Percentiles rank a stretch among this genome's conserved stretches.
Evolutionary conservation across 371 early-diverging fungal species (phyloP).

Genomic region (Lichtheimia hyalospora): DNA sequence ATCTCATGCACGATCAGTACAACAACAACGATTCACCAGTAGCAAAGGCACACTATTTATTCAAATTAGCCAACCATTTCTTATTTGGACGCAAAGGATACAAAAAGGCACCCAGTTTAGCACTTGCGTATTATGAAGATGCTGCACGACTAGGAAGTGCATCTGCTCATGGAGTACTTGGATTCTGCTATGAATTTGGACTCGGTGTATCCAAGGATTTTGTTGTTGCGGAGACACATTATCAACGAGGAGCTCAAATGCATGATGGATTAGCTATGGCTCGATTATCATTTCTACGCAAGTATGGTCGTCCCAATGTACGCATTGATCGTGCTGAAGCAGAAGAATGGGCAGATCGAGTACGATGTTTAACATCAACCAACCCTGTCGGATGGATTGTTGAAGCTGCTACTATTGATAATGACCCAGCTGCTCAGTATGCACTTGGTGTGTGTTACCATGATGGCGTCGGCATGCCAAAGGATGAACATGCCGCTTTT

Average conservation of each 20-base stretch:
- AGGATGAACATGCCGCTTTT: constrained; percentile 59
- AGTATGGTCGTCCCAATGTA: constrained; percentile 77
- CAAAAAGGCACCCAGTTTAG: constrained; percentile 37
- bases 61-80: constrained; percentile 45
- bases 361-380: constrained; percentile 16
- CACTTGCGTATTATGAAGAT: constrained; percentile 44
- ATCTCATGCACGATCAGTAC: background rate
- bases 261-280: constrained; percentile 59
- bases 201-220: constrained; percentile 62
- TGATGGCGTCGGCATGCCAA: constrained; percentile 66
- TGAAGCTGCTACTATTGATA: constrained; percentile 27
- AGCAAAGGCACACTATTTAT: constrained; percentile 21
- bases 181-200: constrained; percentile 83
- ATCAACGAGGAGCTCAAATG: constrained; percentile 42
- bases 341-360: constrained; percentile 55
- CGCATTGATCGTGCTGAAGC: constrained; percentile 72
- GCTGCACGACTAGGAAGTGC: constrained; percentile 41
- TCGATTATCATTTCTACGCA: constrained; percentile 72
- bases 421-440: constrained; percentile 51
- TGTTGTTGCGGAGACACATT: constrained; percentile 57
- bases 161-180: constrained; percentile 56
- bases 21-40: background rate
- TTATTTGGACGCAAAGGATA: constrained; percentile 59
- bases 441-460: constrained; percentile 75
- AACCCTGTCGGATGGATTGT: constrained; percentile 18